Percentiles rank a stretch among this genome's conserved stretches.
Conservation (phyloP, 352 stramenopile species). For the Plasmopara viticola region DNA sequence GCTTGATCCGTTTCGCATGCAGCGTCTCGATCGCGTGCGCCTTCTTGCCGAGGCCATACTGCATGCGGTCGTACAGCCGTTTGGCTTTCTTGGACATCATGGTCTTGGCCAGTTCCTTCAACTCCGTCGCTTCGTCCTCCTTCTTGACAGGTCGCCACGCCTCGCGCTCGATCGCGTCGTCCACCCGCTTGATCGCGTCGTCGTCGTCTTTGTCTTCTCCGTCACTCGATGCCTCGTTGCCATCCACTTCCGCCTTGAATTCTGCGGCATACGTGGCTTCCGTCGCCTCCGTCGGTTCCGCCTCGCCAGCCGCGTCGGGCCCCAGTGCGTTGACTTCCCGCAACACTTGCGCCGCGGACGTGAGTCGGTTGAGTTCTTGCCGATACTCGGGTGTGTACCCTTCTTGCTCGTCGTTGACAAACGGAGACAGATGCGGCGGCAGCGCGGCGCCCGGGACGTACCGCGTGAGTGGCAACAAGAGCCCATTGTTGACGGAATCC, state of each 20-base stretch:
- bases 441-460: conserved; percentile 92
- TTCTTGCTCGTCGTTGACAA: conserved; percentile 95
- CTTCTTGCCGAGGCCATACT: conserved; percentile 87
- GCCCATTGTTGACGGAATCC: conserved; percentile 95
- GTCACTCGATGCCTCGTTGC: conserved; percentile 33
- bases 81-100: conserved; percentile 93
- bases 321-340: conserved; percentile 46
- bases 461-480: conserved; percentile 88
- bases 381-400: conserved; percentile 97
- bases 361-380: conserved; percentile 82
- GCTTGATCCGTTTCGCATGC: conserved; percentile 67
- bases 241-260: conserved; percentile 74
- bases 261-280: conserved; percentile 64
- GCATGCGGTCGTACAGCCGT: conserved; percentile 88
- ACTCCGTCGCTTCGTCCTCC: conserved; percentile 66
- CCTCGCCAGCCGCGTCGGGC: conserved; percentile 25
- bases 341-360: conserved; percentile 71
- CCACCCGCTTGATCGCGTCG: conserved; percentile 52
- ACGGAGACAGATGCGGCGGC: conserved; percentile 91
- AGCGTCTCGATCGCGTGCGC: conserved; percentile 80
- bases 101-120: conserved; percentile 82
- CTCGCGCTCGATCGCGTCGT: conserved; percentile 11
- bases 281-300: conserved; percentile 37
- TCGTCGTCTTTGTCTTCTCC: conserved; percentile 30
- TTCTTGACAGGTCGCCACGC: conserved; percentile 76